Evolutionary conservation across 2,329 filamentous ascomycete species (phyloP).

Genomic region (Thielaviopsis ethacetica): DNA sequence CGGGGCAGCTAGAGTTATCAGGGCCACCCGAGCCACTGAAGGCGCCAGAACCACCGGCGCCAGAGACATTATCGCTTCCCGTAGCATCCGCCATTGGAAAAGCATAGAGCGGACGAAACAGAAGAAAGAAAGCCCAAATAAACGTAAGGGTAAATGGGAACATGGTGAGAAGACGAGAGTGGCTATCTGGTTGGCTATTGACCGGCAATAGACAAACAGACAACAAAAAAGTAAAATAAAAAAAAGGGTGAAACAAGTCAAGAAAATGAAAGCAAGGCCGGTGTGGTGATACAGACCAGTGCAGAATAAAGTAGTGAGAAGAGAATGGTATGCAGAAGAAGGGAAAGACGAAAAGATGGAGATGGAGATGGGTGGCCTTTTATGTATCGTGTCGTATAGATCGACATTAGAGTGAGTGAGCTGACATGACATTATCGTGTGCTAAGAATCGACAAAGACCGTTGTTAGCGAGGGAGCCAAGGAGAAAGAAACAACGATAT

Average conservation of each 20-base stretch:
- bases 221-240: too few relatives aligned
- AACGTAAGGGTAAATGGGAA: neutral
- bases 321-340: neutral
- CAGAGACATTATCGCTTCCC: neutral
- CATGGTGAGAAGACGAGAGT: neutral
- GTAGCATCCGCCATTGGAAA: neutral
- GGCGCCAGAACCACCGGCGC: too few relatives aligned
- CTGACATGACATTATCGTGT: too few relatives aligned
- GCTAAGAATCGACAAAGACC: too few relatives aligned
- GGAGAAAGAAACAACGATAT: too few relatives aligned
- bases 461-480: too few relatives aligned
- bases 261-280: neutral
- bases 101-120: neutral
- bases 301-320: neutral
- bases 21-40: neutral
- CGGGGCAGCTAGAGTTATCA: too few relatives aligned
- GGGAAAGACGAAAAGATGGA: neutral
- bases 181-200: neutral
- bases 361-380: neutral
- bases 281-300: neutral
- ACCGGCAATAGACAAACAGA: neutral
- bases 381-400: too few relatives aligned
- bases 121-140: neutral
- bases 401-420: too few relatives aligned
- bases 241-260: neutral